Base-by-base conservation (phyloP, 129 eudicot species). In the Tagetes patula region DNA sequence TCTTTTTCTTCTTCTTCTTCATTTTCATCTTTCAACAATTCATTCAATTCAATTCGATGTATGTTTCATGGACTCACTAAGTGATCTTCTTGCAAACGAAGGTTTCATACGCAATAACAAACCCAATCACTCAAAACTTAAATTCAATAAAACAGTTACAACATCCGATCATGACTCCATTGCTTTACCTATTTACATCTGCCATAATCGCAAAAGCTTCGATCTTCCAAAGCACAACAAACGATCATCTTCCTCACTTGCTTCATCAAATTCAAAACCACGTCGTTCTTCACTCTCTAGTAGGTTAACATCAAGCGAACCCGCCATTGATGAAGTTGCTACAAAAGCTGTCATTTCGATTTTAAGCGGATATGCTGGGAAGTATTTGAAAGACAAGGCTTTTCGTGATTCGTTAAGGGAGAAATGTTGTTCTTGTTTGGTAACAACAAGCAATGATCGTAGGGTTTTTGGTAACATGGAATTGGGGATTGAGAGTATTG, bases 271-370 rank as follows among this genome's bases (percentile, higher is more conserved):
- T 20, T 80, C 90, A 0, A 70, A 73, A 70, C 3, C 7, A 1
- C 55, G 58, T 1, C 67, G 75, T 72, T 79, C 79, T 0, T 82
- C 71, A 10, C 72, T 71, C 40, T 78, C 90, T 0, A 72, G 56
- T 8, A 83, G 79, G 27, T 20, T 20, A 20, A 20, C 27, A 64
- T 59, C 72, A 53, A 79, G 59, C 20, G 96, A 86, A 56, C 92
- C 96, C 70, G 88, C 88, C 58, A 79, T 86, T 38, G 96, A 89
- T 74, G 87, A 79, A 66, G 84, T 76, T 20, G 92, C 92, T 3
- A 48, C 78, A 1, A 82, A 81, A 70, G 96, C 96, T 1, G 87
- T 84, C 31, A 79, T 87, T 43, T 86, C 96, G 8, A 88, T 88
- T 40, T 45, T 88, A 7, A 82, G 85, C 62, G 92, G 87, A 30